Evolutionary conservation across 1,284 basidiomycete species (phyloP).

Genomic region (Pulveroboletus ridleyi): DNA sequence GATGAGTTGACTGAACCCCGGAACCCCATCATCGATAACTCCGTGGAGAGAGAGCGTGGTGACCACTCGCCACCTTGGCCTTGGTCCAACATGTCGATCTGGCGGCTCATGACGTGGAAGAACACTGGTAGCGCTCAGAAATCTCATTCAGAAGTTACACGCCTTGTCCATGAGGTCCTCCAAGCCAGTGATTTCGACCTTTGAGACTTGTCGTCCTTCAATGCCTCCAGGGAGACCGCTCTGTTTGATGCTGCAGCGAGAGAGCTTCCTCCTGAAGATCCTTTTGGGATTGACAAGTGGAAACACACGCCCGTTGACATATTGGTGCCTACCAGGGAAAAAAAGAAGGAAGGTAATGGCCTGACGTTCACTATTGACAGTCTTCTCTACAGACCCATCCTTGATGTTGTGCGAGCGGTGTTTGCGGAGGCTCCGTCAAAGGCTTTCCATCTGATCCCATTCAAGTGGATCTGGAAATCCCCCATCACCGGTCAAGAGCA

Average conservation of each 20-base stretch:
- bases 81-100: too few species aligned
- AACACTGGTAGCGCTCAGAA: too few species aligned
- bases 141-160: too few species aligned
- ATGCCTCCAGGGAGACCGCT: neutral
- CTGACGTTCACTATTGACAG: neutral
- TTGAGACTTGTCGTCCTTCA: too few species aligned
- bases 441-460: constrained; percentile 13
- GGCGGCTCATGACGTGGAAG: too few species aligned
- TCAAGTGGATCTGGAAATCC: constrained; percentile 11
- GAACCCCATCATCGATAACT: too few species aligned
- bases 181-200: too few species aligned
- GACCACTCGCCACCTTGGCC: too few species aligned
- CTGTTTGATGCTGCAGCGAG: neutral
- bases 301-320: neutral
- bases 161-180: too few species aligned
- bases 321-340: constrained; percentile 10
- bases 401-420: neutral
- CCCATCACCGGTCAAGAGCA: neutral
- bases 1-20: too few species aligned
- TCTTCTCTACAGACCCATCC: neutral
- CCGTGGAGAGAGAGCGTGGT: too few species aligned
- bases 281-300: neutral
- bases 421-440: neutral
- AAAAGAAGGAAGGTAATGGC: constrained; percentile 10
- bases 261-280: neutral